Base-by-base conservation (phyloP, 768 basidiomycete species). In the Phaffia tasmanica region DNA sequence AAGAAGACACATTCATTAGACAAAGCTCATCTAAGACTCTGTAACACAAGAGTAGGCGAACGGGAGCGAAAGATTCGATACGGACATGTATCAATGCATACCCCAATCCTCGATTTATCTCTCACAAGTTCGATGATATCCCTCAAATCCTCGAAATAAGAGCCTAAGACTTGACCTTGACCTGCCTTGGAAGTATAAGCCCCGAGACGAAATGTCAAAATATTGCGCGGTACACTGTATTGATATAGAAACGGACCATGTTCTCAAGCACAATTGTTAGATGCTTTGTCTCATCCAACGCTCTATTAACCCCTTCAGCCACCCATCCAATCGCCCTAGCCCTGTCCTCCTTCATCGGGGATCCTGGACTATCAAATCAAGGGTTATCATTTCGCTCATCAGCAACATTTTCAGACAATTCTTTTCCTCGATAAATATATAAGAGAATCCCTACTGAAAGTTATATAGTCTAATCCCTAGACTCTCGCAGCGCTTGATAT, bases 41-140 rank as follows among this genome's bases (percentile, higher is more conserved):
- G n/a, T n/a, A n/a, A n/a, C n/a, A n/a, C n/a, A n/a, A n/a, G 8
- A 48, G 9, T 25, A 19, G 15, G 50, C 27, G 23, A 42, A 2
- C 47, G 57, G 25, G 47, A 54, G 25, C 50, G 25, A 21, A 54
- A 59, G n/a, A 62, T 51, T 42, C 23, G 51, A 51, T 5, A 75
- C 79, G 59, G 71, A 85, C 89, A 92, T 0, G 90, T 91, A 75
- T 93, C 89, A 51, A 93, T 77, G 74, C 89, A 92, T 5, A 91
- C 85, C 0, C 88, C 86, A 1, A 92, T 83, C 56, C 89, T 76
- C 0, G 77, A 77, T 75, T 90, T 90, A 72, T 90, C 83, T 3
- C 85, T 79, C 1, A 92, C 86, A 25, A 78, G 77, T 0, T 78
- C 73, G 54, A 93, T 91, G 57, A 92, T 89, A 2, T 77, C 78